Evolutionary conservation across 495 filamentous ascomycete genomes (phyloP).

Genomic region (Halenospora varia): DNA sequence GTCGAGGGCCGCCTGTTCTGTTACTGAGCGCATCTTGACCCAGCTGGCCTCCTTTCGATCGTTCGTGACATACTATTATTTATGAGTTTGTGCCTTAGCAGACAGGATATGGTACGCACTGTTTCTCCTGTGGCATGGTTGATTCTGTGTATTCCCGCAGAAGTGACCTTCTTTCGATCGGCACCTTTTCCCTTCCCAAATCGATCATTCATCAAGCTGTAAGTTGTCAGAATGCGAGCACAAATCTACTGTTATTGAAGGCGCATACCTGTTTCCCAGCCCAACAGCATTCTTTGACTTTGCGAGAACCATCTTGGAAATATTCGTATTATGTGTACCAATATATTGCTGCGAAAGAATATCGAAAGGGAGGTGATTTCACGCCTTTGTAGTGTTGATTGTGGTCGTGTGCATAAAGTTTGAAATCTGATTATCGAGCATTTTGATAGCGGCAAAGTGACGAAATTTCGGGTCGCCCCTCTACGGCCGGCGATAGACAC

Average conservation of each 20-base stretch:
- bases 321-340: not conserved
- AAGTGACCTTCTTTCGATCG: conserved; percentile 59
- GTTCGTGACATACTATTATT: conserved; percentile 60
- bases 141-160: conserved; percentile 48
- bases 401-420: not conserved
- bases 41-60: conserved; percentile 71
- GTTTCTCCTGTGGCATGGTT: conserved; percentile 56
- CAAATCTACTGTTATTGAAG: not conserved
- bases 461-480: conserved; percentile 14
- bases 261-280: conserved; percentile 64
- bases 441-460: conserved; percentile 1
- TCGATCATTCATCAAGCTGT: conserved; percentile 28
- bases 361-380: not conserved
- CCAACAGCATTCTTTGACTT: conserved; percentile 95
- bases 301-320: conserved; percentile 73
- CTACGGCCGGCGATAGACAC: not conserved
- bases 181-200: conserved; percentile 76
- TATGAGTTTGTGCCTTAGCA: conserved; percentile 5
- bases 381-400: conserved; percentile 1
- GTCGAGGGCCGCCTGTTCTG: conserved; percentile 93
- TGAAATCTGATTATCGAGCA: conserved; percentile 18
- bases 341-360: not conserved
- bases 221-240: conserved; percentile 23
- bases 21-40: conserved; percentile 98
- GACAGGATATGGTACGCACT: conserved; percentile 16